Evolutionary conservation across 768 basidiomycete species (phyloP).

Genomic region (Phaeotremella skinneri): DNA sequence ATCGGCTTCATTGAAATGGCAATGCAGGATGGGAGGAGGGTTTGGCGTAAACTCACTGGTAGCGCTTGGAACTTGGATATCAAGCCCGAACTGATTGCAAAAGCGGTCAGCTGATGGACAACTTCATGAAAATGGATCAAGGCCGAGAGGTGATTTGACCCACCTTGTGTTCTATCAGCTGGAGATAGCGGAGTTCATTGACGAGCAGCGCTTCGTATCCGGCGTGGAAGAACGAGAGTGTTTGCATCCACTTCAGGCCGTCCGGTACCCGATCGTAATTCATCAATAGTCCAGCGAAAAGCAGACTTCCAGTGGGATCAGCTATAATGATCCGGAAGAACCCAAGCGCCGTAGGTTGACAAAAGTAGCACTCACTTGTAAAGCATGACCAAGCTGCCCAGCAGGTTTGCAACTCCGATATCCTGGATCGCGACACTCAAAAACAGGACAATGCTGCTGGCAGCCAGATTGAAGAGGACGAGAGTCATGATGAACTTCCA

Average conservation of each 20-base stretch:
- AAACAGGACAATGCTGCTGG: slow-evolving; percentile 85
- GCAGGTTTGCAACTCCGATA: slow-evolving; percentile 81
- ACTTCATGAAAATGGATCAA: slow-evolving; percentile 5
- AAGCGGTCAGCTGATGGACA: slow-evolving; percentile 7
- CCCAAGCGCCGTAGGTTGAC: not conserved
- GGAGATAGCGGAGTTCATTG: slow-evolving; percentile 90
- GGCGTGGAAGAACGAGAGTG: slow-evolving; percentile 95
- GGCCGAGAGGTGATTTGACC: slow-evolving; percentile 33
- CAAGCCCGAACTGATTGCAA: slow-evolving; percentile 77
- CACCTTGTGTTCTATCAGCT: slow-evolving; percentile 85
- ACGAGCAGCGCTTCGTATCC: slow-evolving; percentile 97
- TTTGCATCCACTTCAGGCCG: slow-evolving; percentile 79
- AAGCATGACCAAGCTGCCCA: slow-evolving; percentile 94
- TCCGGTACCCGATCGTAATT: slow-evolving; percentile 80
- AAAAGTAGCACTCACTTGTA: slow-evolving; percentile 73
- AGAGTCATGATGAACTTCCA: slow-evolving; percentile 98
- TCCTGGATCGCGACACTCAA: slow-evolving; percentile 85
- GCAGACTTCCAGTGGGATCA: slow-evolving; percentile 59
- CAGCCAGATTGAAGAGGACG: slow-evolving; percentile 94
- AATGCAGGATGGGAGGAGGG: not conserved
- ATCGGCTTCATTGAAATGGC: not conserved
- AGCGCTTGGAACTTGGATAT: slow-evolving; percentile 92
- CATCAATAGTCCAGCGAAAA: slow-evolving; percentile 93
- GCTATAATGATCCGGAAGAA: not conserved
- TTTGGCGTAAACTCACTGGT: slow-evolving; percentile 61